Evolutionary conservation across 2,329 filamentous ascomycete genomes (phyloP).

Genomic region (Saccharata proteae): DNA sequence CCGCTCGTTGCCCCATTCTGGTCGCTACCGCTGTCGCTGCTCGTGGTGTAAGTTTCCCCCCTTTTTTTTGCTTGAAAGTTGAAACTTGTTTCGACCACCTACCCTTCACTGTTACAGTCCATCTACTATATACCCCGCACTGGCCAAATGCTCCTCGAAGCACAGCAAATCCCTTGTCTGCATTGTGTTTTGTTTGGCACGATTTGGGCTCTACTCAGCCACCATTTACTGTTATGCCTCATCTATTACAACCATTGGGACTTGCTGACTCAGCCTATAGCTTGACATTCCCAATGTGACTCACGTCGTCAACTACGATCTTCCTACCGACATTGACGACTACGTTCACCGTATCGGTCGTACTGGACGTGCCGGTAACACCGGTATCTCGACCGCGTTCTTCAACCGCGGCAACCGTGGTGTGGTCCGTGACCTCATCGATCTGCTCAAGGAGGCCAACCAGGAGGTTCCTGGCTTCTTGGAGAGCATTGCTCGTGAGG

Average conservation of each 20-base stretch:
- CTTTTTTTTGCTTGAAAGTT: too few species aligned
- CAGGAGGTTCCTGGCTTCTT: slow-evolving; percentile 91
- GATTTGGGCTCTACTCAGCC: too few species aligned
- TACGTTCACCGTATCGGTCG: slow-evolving; percentile 99
- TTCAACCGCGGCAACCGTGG: slow-evolving; percentile 99
- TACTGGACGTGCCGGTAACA: slow-evolving; percentile 99
- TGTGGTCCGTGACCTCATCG: slow-evolving; percentile 89
- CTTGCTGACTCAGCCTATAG: too few species aligned
- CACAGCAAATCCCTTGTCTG: too few species aligned
- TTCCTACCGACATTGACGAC: slow-evolving; percentile 97
- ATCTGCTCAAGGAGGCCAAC: slow-evolving; percentile 97
- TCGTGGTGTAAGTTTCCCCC: too few species aligned
- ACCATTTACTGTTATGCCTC: too few species aligned
- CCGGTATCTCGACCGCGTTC: slow-evolving; percentile 94
- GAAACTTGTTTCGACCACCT: background rate
- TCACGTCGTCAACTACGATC: slow-evolving; percentile 97
- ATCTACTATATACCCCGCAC: too few species aligned
- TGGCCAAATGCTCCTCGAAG: too few species aligned
- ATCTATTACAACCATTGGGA: slow-evolving; percentile 30
- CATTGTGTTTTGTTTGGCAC: too few species aligned
- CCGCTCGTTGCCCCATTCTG: slow-evolving; percentile 86
- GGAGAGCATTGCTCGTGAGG: slow-evolving; percentile 93
- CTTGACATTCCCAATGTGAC: slow-evolving; percentile 93
- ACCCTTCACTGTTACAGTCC: too few species aligned
- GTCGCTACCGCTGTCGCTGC: slow-evolving; percentile 96